Evolutionary conservation across 2,329 filamentous ascomycete genomes (phyloP).

Genomic region (Aspergillus phoenicis): DNA sequence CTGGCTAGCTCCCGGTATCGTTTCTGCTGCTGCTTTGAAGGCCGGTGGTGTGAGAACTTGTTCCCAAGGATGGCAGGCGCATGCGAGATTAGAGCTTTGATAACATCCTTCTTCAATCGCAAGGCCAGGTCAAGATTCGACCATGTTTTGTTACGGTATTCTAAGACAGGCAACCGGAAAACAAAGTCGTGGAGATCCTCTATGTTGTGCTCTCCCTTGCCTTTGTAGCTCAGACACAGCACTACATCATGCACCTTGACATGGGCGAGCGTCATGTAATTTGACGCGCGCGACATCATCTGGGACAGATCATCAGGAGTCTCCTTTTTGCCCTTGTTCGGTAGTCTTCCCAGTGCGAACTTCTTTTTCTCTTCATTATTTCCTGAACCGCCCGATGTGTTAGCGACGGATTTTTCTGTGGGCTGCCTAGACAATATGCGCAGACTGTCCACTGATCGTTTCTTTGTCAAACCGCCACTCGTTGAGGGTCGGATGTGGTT

Average conservation of each 20-base stretch:
- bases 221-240: conserved; percentile 93
- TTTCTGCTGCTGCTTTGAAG: conserved; percentile 75
- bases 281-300: conserved; percentile 94
- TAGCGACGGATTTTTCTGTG: conserved; percentile 42
- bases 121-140: conserved; percentile 93
- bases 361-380: conserved; percentile 53
- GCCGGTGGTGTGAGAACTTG: conserved; percentile 89
- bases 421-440: conserved; percentile 37
- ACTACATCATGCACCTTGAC: conserved; percentile 95
- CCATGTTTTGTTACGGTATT: conserved; percentile 99
- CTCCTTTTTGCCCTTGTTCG: conserved; percentile 57
- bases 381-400: conserved; percentile 30
- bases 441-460: conserved; percentile 47
- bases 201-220: conserved; percentile 90
- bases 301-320: conserved; percentile 87
- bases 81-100: conserved; percentile 90
- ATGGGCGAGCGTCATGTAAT: conserved; percentile 96
- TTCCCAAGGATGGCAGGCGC: conserved; percentile 96
- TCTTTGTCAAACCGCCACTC: conserved; percentile 39
- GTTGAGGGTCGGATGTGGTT: conserved; percentile 35
- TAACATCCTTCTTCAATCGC: conserved; percentile 89
- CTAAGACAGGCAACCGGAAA: conserved; percentile 89
- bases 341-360: conserved; percentile 48
- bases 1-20: conserved; percentile 83
- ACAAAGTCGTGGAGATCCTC: conserved; percentile 98